phyloP scores from a whole-genome alignment of 257 asterid species.

The Agastache rugosa region DNA sequence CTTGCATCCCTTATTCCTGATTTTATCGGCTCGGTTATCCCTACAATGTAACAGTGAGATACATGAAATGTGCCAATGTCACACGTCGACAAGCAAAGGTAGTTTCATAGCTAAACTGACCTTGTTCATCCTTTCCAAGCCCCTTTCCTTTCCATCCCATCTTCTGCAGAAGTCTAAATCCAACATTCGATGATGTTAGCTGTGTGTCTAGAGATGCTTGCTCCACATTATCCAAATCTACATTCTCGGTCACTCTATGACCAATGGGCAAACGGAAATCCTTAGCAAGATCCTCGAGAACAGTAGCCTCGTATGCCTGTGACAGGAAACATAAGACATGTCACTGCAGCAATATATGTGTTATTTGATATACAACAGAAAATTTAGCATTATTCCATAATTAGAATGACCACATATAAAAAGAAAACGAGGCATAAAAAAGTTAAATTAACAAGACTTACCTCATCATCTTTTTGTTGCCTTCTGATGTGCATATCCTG shows the following conservation, averaged over 20 bases:
- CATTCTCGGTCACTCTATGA: constrained; percentile 89
- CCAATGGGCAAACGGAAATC: constrained; percentile 86
- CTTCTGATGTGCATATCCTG: constrained; percentile 64
- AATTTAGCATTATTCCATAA: neutral
- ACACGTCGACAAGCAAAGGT: neutral
- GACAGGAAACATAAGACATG: constrained; percentile 33
- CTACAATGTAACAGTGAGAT: constrained; percentile 42
- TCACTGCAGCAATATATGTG: constrained; percentile 19
- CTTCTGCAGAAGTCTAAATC: constrained; percentile 94
- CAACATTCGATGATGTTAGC: constrained; percentile 79
- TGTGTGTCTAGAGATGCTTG: constrained; percentile 91
- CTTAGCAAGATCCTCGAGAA: constrained; percentile 90
- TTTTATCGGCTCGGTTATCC: constrained; percentile 93
- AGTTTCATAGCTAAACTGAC: constrained; percentile 43
- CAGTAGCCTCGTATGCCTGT: constrained; percentile 70
- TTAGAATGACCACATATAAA: neutral
- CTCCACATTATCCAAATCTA: constrained; percentile 87
- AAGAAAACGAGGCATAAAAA: constrained; percentile 7
- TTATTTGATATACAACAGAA: neutral
- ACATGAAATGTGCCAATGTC: neutral
- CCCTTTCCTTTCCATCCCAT: constrained; percentile 99
- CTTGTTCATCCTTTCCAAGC: constrained; percentile 97
- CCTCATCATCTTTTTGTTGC: constrained; percentile 59
- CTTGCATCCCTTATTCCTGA: constrained; percentile 92
- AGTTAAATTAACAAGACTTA: constrained; percentile 35